Conservation (phyloP, 2,329 filamentous ascomycete genomes). For the Sclerotinia nivalis region DNA sequence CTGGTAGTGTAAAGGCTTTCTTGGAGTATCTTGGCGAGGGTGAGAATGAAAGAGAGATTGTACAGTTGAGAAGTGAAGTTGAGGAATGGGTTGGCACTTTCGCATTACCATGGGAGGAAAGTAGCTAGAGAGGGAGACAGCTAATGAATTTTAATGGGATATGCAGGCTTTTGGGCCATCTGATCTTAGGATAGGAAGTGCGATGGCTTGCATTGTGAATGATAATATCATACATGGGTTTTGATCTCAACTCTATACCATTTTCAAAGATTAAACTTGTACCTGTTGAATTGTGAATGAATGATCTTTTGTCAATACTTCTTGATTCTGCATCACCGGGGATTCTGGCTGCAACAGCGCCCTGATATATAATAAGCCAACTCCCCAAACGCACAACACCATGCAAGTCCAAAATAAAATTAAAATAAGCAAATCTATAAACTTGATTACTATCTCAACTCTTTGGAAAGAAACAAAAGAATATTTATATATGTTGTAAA, state of each 20-base stretch:
- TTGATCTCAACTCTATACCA: slow-evolving; percentile 18
- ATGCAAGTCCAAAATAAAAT: too few relatives aligned
- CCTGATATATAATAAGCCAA: too few relatives aligned
- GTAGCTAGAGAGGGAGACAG: not conserved
- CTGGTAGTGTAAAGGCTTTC: slow-evolving; percentile 66
- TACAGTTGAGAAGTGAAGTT: slow-evolving; percentile 73
- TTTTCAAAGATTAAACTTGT: not conserved
- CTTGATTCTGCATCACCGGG: too few relatives aligned
- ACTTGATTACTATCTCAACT: too few relatives aligned
- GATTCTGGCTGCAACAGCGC: too few relatives aligned
- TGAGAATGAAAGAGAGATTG: slow-evolving; percentile 67
- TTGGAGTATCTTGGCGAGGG: slow-evolving; percentile 68
- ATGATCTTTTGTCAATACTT: too few relatives aligned
- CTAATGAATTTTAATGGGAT: slow-evolving; percentile 9
- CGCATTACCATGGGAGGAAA: slow-evolving; percentile 63
- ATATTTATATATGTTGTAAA: too few relatives aligned
- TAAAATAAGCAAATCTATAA: too few relatives aligned
- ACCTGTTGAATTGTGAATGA: not conserved
- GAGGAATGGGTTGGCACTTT: slow-evolving; percentile 77
- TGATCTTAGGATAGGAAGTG: not conserved
- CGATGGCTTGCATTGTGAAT: not conserved
- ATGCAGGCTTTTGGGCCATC: not conserved
- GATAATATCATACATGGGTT: slow-evolving; percentile 13
- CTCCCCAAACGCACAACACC: too few relatives aligned
- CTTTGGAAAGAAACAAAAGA: too few relatives aligned